These are phyloP conservation scores for Claviceps sp. DNA, from an alignment of 2,329 filamentous ascomycete species.

Conservation along the genomic window DNA sequence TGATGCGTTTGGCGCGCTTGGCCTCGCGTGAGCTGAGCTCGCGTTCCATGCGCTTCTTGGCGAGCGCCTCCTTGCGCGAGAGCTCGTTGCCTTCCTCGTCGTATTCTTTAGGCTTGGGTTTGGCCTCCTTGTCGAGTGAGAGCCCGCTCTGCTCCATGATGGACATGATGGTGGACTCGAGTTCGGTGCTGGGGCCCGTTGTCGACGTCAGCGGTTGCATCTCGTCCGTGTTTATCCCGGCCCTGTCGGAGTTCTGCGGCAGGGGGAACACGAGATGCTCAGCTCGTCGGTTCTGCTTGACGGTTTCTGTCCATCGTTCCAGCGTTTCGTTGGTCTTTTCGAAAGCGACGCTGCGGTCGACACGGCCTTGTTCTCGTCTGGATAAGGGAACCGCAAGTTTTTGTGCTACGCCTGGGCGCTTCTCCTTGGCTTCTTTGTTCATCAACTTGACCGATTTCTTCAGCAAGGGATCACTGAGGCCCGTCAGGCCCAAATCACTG, in stretches of 20 bases:
- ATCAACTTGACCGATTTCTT: conserved; percentile 70
- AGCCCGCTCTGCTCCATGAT: conserved; percentile 87
- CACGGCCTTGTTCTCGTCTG: conserved; percentile 71
- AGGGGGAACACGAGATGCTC: conserved; percentile 86
- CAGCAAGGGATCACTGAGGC: conserved; percentile 58
- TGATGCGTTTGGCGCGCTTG: conserved; percentile 78
- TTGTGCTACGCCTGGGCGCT: conserved; percentile 32
- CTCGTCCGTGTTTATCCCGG: conserved; percentile 46
- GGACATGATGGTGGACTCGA: conserved; percentile 73
- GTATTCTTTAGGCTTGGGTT: conserved; percentile 45
- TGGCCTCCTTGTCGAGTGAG: conserved; percentile 31
- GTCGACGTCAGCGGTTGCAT: conserved; percentile 50
- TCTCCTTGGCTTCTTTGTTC: conserved; percentile 44
- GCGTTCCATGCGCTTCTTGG: conserved; percentile 64
- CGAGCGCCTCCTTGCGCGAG: conserved; percentile 55
- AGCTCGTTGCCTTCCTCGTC: conserved; percentile 60
- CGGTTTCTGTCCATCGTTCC: conserved; percentile 84
- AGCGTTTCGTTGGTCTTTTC: conserved; percentile 86
- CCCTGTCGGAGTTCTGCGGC: conserved; percentile 52
- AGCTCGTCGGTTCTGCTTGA: conserved; percentile 83
- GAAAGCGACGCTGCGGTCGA: conserved; percentile 73
- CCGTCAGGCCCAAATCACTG: conserved; percentile 58
- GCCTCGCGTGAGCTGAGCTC: conserved; percentile 84
- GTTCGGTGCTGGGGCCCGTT: conserved; percentile 56
- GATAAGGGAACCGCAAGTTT: conserved; percentile 75